These are phyloP conservation scores for Gigaspora rosea DNA, from an alignment of 192 early-diverging fungal genomes.

Conservation along the genomic window DNA sequence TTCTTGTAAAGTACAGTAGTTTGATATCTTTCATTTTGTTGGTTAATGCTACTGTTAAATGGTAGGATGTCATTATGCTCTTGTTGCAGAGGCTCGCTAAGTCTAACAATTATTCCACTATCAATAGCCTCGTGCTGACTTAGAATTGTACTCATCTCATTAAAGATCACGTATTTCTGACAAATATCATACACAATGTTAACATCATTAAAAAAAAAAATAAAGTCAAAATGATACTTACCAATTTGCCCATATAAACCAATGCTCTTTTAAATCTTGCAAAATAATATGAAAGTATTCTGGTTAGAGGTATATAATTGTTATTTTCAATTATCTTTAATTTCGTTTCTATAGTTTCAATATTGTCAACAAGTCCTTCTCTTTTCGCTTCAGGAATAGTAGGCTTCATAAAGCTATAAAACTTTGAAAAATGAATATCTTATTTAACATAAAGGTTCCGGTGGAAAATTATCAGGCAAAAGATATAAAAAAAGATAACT, in stretches of 20 bases:
- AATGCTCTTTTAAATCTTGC: background rate
- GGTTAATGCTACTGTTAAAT: no score
- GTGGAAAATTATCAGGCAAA: no score
- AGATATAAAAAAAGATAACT: no score
- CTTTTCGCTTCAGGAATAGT: conserved; percentile 5
- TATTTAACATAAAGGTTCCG: no score
- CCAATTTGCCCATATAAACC: conserved; percentile 16
- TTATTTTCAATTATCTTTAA: conserved; percentile 9
- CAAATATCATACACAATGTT: background rate
- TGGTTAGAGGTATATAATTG: conserved; percentile 6
- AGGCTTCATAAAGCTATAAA: no score
- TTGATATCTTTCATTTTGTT: no score
- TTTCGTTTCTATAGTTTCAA: conserved; percentile 4
- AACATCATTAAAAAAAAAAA: background rate
- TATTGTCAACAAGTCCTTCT: background rate
- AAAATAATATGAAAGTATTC: conserved; percentile 1
- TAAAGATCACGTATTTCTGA: background rate
- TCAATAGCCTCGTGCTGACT: background rate
- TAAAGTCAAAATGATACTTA: background rate
- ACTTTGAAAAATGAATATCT: no score
- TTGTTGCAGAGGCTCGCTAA: background rate
- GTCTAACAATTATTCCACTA: background rate
- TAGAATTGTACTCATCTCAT: background rate
- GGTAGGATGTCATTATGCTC: background rate
- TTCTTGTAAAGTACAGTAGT: no score